These are phyloP conservation scores for Boletales sp. DNA, from an alignment of 768 basidiomycete genomes.

Conservation along the genomic window DNA sequence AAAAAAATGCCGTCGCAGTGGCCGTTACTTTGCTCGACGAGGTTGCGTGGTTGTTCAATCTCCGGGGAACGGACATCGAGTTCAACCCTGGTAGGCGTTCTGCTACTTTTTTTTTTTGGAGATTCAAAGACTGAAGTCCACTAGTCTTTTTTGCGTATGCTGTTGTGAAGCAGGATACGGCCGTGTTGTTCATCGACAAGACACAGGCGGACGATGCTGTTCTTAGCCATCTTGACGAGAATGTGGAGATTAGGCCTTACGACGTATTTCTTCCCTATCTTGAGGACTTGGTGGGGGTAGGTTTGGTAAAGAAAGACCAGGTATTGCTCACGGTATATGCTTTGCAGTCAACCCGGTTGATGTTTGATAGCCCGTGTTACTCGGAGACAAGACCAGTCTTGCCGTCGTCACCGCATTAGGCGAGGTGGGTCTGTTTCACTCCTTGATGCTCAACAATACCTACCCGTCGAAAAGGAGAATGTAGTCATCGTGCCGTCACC, in stretches of 20 bases:
- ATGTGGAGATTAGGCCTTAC: conserved; percentile 71
- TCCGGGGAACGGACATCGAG: conserved; percentile 88
- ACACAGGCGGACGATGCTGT: conserved; percentile 42
- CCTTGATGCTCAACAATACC: background rate
- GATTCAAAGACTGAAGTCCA: background rate
- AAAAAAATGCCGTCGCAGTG: conserved; percentile 53
- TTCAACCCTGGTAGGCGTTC: conserved; percentile 64
- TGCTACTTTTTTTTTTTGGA: background rate
- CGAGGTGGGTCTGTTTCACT: conserved; percentile 38
- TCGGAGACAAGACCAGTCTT: conserved; percentile 75
- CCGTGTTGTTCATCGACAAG: conserved; percentile 66
- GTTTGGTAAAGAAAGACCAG: conserved; percentile 33
- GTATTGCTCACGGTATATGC: conserved; percentile 10
- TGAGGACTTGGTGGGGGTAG: conserved; percentile 40
- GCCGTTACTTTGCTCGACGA: conserved; percentile 92
- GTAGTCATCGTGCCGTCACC: conserved; percentile 65
- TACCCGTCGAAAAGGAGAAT: conserved; percentile 42
- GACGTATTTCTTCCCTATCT: conserved; percentile 63
- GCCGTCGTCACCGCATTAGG: conserved; percentile 82
- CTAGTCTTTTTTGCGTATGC: conserved; percentile 92
- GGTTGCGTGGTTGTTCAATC: conserved; percentile 90
- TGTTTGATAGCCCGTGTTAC: conserved; percentile 58
- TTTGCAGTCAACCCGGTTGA: background rate
- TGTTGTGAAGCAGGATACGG: conserved; percentile 56
- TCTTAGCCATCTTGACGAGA: conserved; percentile 46